Base-by-base conservation (phyloP, 2,329 filamentous ascomycete species). In the Fusarium torulosum region DNA sequence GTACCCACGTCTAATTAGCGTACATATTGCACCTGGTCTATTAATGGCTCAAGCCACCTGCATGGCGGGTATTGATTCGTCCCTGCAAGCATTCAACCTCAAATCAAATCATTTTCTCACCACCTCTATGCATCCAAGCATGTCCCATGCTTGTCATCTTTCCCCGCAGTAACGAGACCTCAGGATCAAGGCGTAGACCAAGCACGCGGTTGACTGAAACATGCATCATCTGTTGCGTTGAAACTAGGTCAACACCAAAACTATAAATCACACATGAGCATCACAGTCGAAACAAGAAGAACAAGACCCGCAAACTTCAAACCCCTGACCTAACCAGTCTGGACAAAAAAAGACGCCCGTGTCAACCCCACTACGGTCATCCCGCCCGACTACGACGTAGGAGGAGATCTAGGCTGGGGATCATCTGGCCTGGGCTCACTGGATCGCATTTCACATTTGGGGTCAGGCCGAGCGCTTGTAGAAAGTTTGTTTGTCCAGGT, bases 251-350 rank as follows among this genome's bases (percentile, higher is more conserved):
- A 53, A 51, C 53, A 31, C 31, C 47, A 52, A 44, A 20, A 25
- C 37, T 25, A 35, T 23, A 23, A 56, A 38, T 21, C 55, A 56
- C 42, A 37, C 37, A 56, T 33, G 15, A 19, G 31, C 47, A 46
- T 47, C 57, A 62, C 21, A 29, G 51, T 35, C 15, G 44, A 19
- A 45, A 20, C 44, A 51, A 55, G 27, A 51, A 38, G 47, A 54
- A 43, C 43, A 59, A 66, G 60, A 62, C 54, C 65, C 60, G 43
- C 51, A 44, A 43, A 42, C 64, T 25, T n/a, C 63, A 63, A 54
- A 64, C 65, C 65, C 65, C 65, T 69, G 60, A 66, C 57, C 47
- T 68, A 62, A 63, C 60, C 46, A 56, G 51, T 57, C 56, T 42
- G 44, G 47, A 42, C 40, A 46, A 44, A 53, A 47, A 46, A 64